Evolutionary conservation across 371 early-diverging fungal species (phyloP).

Genomic region (Mortierella sp.): DNA sequence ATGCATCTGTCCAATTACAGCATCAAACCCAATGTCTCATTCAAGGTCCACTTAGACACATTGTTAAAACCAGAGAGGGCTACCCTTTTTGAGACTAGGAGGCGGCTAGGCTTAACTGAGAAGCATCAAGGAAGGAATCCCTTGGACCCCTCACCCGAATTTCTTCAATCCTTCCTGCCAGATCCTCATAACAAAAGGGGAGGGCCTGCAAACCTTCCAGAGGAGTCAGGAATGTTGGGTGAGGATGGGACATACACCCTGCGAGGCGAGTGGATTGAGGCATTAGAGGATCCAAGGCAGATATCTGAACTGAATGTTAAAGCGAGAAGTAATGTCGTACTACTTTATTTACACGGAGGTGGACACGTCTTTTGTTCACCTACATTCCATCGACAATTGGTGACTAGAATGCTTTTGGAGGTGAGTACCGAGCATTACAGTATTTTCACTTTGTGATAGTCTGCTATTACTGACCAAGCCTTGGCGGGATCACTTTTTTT

Average conservation of each 20-base stretch:
- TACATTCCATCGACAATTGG: slow-evolving; percentile 42
- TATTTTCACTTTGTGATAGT: background rate
- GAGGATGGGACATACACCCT: slow-evolving; percentile 39
- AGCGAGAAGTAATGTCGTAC: slow-evolving; percentile 33
- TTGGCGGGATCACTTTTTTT: background rate
- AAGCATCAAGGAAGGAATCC: slow-evolving; percentile 15
- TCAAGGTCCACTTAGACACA: slow-evolving; percentile 44
- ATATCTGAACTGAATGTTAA: background rate
- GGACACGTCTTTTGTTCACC: slow-evolving; percentile 53
- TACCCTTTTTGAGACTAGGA: slow-evolving; percentile 22
- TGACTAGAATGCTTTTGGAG: slow-evolving; percentile 41
- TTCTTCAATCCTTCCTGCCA: slow-evolving; percentile 38
- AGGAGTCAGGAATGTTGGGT: slow-evolving; percentile 40
- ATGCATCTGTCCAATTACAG: slow-evolving; percentile 24
- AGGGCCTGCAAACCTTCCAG: slow-evolving; percentile 40
- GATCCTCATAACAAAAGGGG: background rate
- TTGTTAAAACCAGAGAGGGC: slow-evolving; percentile 35
- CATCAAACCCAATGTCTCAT: slow-evolving; percentile 17
- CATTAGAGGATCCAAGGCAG: slow-evolving; percentile 23
- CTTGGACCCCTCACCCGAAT: slow-evolving; percentile 26
- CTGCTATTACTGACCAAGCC: background rate
- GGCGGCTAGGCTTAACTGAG: slow-evolving; percentile 10
- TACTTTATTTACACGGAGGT: slow-evolving; percentile 43
- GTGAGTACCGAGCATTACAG: slow-evolving; percentile 3
- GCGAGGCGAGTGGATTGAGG: slow-evolving; percentile 53